A percentile compares a stretch with the other conserved stretches of the same genome.
These are phyloP conservation scores for Geotrichum candidum DNA, from an alignment of 1,139 yeast species.

Conservation along the genomic window DNA sequence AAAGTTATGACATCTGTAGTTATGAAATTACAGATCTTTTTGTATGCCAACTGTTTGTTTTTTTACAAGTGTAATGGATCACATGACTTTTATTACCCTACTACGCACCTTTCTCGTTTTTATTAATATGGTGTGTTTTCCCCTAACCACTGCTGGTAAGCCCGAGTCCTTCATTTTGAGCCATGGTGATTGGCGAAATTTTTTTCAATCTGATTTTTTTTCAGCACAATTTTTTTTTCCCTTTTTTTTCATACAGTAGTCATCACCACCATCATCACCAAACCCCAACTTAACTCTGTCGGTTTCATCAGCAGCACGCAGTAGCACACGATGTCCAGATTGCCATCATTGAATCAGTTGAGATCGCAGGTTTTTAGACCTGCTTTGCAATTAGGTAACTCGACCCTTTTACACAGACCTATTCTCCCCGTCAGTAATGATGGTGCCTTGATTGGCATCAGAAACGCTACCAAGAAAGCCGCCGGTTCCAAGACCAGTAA, in stretches of 20 bases:
- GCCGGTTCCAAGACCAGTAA: conserved; percentile 90
- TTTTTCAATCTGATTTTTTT: neutral
- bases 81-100: neutral
- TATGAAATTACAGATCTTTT: neutral
- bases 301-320: neutral
- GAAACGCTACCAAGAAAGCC: conserved; percentile 90
- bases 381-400: conserved; percentile 13
- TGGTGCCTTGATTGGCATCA: conserved; percentile 43
- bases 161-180: neutral
- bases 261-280: neutral
- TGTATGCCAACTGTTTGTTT: neutral
- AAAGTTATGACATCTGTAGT: neutral
- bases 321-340: conserved; percentile 9
- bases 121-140: neutral
- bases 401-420: conserved; percentile 9
- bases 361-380: conserved; percentile 14
- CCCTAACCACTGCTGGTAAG: neutral
- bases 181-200: neutral
- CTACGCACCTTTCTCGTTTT: neutral
- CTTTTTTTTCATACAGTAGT: neutral
- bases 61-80: neutral
- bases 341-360: conserved; percentile 10
- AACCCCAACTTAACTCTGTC: neutral
- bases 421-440: neutral
- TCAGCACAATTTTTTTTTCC: neutral